Evolutionary conservation across 306 rosid genomes (phyloP), one percentile per base, ranked within the genome.

Genomic region (Phaseolus lunatus): DNA sequence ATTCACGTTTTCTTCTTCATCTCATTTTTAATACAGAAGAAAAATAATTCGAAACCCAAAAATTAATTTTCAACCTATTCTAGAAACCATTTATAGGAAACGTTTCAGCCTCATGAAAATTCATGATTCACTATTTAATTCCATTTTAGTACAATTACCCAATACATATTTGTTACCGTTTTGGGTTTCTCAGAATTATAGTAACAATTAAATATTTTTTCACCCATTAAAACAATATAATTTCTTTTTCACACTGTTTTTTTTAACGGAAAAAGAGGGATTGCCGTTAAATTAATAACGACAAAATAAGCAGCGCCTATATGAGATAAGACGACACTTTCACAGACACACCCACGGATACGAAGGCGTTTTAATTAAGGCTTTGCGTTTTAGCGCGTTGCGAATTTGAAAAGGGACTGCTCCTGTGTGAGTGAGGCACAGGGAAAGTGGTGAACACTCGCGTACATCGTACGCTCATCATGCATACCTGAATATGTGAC

Each of bases 301-400:
- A n/a, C 22, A 78, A 31, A 59, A 49, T 49, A 77, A 5, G 39
- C 39, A 33, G 9, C 9, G 8, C 1, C 12, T 29, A 23, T 23
- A 24, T 6, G 39, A 27, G 64, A 22, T 54, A 11, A 57, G 37
- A 12, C 0, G 31, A 20, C 16, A 22, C 61, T 48, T n/a, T 48
- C 24, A 54, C 56, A 24, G 27, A 37, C 47, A 11, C 16, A 2
- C 48, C 9, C 27, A 19, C 7, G 13, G 18, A 44, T 53, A 79
- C 29, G 68, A 14, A 12, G 54, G 54, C 24, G 18, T 23, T n/a
- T 29, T 7, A 43, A 10, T 29, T 7, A 12, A 10, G 48, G 48
- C 5, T 2, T 3, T 14, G 3, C 2, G 69, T 67, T 77, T 78
- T 67, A 83, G 89, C 87, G 89, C 83, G 80, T 44, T 5, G 9